Evolutionary conservation across 2,329 filamentous ascomycete genomes (phyloP).

Genomic region (Tolypocladium album): DNA sequence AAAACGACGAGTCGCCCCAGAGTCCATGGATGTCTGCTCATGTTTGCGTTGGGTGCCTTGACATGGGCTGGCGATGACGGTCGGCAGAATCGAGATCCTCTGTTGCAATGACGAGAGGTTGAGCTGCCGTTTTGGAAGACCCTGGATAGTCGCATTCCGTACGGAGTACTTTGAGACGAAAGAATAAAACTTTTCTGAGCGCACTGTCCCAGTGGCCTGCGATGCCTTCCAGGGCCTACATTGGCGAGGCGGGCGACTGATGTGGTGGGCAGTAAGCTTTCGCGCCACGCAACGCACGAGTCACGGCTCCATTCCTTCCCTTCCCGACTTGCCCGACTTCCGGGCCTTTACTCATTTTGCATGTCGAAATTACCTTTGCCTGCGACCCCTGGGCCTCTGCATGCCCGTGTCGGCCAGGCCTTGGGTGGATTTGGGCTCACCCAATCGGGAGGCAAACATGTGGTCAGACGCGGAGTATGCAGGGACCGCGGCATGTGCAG

Average conservation of each 20-base stretch:
- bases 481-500: background rate
- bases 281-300: background rate
- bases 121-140: background rate
- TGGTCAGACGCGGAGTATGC: background rate
- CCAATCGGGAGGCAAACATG: background rate
- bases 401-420: background rate
- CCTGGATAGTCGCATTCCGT: background rate
- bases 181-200: background rate
- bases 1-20: background rate
- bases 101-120: background rate
- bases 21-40: background rate
- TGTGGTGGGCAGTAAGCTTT: background rate
- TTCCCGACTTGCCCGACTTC: background rate
- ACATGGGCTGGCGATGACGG: background rate
- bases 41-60: background rate
- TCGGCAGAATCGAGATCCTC: background rate
- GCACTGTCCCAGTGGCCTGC: background rate
- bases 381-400: too few relatives aligned
- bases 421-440: background rate
- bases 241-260: background rate
- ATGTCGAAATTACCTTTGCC: background rate
- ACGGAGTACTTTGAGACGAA: background rate
- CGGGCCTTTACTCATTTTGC: too few relatives aligned
- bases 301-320: background rate
- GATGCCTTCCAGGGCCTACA: background rate